These are phyloP conservation scores for Ceratocystis ficicola DNA, from an alignment of 2,329 filamentous ascomycete genomes.

Conservation along the genomic window DNA sequence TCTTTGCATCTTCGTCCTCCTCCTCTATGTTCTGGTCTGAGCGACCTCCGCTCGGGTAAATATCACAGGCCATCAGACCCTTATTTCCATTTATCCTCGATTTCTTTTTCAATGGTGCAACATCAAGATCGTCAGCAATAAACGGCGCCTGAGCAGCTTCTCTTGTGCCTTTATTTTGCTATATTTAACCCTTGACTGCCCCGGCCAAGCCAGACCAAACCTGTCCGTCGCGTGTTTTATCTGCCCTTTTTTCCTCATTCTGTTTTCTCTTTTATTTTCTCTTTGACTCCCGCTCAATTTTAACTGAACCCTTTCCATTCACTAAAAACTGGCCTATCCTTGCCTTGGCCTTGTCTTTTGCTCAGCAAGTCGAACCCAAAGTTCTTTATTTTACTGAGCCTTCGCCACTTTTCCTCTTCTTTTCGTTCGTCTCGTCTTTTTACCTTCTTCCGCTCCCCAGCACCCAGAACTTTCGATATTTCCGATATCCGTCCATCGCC, in stretches of 20 bases:
- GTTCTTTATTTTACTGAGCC: conserved; percentile 9
- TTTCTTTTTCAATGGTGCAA: neutral
- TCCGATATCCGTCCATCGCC: neutral
- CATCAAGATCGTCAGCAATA: neutral
- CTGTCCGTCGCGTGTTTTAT: conserved; percentile 13
- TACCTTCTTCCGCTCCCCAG: neutral
- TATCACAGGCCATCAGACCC: neutral
- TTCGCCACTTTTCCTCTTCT: conserved; percentile 9
- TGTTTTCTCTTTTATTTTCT: conserved; percentile 1
- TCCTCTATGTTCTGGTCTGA: neutral
- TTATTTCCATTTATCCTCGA: neutral
- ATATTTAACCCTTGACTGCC: conserved; percentile 7
- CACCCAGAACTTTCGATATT: neutral
- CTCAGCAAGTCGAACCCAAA: neutral
- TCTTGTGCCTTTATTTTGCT: neutral
- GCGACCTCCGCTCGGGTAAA: neutral
- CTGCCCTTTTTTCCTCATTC: conserved; percentile 14
- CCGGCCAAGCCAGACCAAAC: neutral
- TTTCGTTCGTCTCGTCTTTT: conserved; percentile 16
- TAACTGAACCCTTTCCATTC: conserved; percentile 10
- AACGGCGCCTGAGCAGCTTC: neutral
- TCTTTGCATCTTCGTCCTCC: neutral
- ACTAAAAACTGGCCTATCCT: conserved; percentile 4
- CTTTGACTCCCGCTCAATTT: conserved; percentile 11
- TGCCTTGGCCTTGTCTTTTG: neutral